Conservation (phyloP, 2,329 filamentous ascomycete genomes). For the Neofusicoccum parvum region DNA sequence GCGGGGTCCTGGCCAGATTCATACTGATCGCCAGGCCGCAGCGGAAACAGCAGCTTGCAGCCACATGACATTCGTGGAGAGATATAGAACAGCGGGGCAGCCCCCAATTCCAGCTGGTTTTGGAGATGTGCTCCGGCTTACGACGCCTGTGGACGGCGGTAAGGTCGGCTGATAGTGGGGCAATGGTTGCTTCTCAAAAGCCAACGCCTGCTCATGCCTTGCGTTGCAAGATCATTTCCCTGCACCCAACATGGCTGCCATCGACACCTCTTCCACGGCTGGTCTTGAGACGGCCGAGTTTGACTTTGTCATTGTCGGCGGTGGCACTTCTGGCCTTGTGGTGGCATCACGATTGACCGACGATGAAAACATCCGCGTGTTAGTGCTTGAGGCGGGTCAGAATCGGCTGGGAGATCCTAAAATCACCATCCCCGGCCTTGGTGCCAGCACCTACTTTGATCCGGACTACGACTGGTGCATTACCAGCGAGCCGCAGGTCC, state of each 20-base stretch:
- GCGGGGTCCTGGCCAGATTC: too few relatives aligned
- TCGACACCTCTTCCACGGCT: not conserved
- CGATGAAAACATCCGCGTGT: conserved; percentile 30
- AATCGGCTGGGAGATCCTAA: conserved; percentile 30
- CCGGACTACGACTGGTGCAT: conserved; percentile 36
- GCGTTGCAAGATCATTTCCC: too few relatives aligned
- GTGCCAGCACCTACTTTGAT: conserved; percentile 27
- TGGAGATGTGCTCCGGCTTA: too few relatives aligned
- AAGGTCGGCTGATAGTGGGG: too few relatives aligned
- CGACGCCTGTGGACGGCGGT: too few relatives aligned
- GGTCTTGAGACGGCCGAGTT: not conserved
- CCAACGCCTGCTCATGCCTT: too few relatives aligned
- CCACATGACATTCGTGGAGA: too few relatives aligned
- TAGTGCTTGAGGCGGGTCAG: conserved; percentile 32
- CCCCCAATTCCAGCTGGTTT: too few relatives aligned
- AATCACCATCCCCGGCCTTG: conserved; percentile 31
- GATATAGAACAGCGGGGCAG: too few relatives aligned
- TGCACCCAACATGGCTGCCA: not conserved
- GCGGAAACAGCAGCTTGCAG: too few relatives aligned
- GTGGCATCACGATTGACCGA: conserved; percentile 34
- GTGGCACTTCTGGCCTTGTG: conserved; percentile 35
- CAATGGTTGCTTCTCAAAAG: too few relatives aligned
- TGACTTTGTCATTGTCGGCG: conserved; percentile 28
- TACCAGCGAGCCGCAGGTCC: conserved; percentile 31
- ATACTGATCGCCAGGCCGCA: too few relatives aligned